These are phyloP conservation scores for Bipolaris sorokiniana DNA, from an alignment of 2,329 filamentous ascomycete genomes.

Conservation along the genomic window DNA sequence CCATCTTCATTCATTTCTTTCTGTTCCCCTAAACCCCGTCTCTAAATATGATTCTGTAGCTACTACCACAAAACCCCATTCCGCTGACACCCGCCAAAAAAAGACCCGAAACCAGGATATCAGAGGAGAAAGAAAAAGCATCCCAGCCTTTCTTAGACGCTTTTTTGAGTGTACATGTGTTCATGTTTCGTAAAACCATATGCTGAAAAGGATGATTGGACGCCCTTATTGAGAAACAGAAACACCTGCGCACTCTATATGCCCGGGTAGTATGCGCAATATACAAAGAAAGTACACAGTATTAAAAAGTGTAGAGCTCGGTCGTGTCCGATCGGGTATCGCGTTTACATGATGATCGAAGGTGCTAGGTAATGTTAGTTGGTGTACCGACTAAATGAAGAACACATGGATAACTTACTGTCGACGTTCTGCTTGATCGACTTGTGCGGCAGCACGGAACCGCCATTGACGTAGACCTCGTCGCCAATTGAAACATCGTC, in stretches of 20 bases:
- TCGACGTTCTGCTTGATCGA: slow-evolving; percentile 99
- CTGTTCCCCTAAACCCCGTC: no score
- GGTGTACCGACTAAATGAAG: background rate
- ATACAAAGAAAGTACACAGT: slow-evolving; percentile 43
- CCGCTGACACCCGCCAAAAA: background rate
- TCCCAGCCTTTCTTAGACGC: slow-evolving; percentile 18
- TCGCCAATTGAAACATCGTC: slow-evolving; percentile 98
- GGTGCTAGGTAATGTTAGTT: slow-evolving; percentile 44
- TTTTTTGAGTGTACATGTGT: slow-evolving; percentile 10
- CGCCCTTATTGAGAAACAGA: slow-evolving; percentile 18
- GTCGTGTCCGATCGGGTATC: slow-evolving; percentile 17
- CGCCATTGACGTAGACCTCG: slow-evolving; percentile 98
- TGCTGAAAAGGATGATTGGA: slow-evolving; percentile 20
- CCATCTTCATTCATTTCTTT: background rate
- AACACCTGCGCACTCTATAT: slow-evolving; percentile 20
- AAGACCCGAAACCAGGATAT: background rate
- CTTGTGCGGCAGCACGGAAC: slow-evolving; percentile 95
- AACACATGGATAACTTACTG: slow-evolving; percentile 36
- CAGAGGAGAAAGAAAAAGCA: slow-evolving; percentile 8
- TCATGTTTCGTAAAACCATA: slow-evolving; percentile 14
- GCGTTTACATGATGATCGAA: slow-evolving; percentile 55
- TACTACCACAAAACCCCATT: background rate
- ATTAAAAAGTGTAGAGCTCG: slow-evolving; percentile 40
- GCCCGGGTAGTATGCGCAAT: slow-evolving; percentile 34
- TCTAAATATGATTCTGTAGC: background rate